Percentiles rank a stretch among this genome's conserved stretches.
These are phyloP conservation scores for Mucuna pruriens DNA, from an alignment of 306 rosid genomes.

Conservation along the genomic window DNA sequence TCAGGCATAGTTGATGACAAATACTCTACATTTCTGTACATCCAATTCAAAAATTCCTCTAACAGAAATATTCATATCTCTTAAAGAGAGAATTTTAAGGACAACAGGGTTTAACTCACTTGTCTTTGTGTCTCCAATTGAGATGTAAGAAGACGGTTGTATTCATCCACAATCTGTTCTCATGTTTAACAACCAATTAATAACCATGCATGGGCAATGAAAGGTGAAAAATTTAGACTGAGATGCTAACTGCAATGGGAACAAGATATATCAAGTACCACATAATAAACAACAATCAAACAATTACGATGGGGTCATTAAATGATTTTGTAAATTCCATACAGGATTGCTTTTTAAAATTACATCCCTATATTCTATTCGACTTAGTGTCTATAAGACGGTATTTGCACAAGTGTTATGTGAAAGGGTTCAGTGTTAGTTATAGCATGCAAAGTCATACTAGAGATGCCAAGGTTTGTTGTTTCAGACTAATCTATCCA, in stretches of 20 bases:
- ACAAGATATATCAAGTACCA: constrained; percentile 13
- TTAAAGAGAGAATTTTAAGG: constrained; percentile 24
- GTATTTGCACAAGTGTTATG: background rate
- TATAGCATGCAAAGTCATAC: constrained; percentile 14
- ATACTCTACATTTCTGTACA: constrained; percentile 11
- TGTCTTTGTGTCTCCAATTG: constrained; percentile 94
- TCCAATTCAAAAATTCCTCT: constrained; percentile 1
- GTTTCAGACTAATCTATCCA: constrained; percentile 27
- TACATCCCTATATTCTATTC: background rate
- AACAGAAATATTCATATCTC: constrained; percentile 27
- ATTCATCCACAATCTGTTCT: constrained; percentile 86
- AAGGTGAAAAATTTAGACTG: background rate
- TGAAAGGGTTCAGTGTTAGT: constrained; percentile 2
- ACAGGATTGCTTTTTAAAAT: background rate
- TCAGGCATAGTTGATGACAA: constrained; percentile 20
- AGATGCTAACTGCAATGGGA: constrained; percentile 28
- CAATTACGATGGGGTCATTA: background rate
- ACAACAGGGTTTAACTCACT: constrained; percentile 50
- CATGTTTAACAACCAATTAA: constrained; percentile 45
- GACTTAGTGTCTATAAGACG: constrained; percentile 17
- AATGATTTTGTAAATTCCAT: constrained; percentile 1
- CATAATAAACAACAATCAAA: constrained; percentile 2
- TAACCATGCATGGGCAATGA: constrained; percentile 23
- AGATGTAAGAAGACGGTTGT: constrained; percentile 85
- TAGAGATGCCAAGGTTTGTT: background rate